phyloP scores from a whole-genome alignment of 2,329 filamentous ascomycete species.

The Fusarium sp. region DNA sequence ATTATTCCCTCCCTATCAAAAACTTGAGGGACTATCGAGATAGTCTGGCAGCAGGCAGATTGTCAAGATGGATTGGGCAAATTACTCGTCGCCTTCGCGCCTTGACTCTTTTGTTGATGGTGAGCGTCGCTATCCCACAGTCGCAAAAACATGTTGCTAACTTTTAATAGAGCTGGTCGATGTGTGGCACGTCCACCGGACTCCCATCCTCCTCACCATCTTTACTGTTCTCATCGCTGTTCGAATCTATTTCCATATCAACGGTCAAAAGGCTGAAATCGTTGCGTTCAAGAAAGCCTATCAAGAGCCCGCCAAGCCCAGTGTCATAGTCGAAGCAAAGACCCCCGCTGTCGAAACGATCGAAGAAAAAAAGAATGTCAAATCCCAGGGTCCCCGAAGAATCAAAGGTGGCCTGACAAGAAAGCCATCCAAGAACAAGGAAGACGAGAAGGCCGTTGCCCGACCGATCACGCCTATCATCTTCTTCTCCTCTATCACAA shows the following conservation, averaged over 20 bases:
- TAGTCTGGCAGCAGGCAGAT: conserved; percentile 20
- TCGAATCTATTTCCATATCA: conserved; percentile 55
- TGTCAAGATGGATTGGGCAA: conserved; percentile 41
- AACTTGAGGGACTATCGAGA: background rate
- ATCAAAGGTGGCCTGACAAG: conserved; percentile 57
- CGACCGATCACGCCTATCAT: conserved; percentile 75
- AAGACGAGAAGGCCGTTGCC: conserved; percentile 45
- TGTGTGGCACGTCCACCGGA: conserved; percentile 58
- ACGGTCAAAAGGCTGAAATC: conserved; percentile 48
- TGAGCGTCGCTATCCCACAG: conserved; percentile 14
- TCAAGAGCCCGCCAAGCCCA: conserved; percentile 35
- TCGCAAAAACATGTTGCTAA: conserved; percentile 19
- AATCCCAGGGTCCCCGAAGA: conserved; percentile 56
- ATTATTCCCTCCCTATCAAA: conserved; percentile 4
- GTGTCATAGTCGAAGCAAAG: conserved; percentile 25
- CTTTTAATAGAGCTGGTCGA: conserved; percentile 50
- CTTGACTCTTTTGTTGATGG: conserved; percentile 41
- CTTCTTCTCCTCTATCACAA: conserved; percentile 91
- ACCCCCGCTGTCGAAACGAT: conserved; percentile 32
- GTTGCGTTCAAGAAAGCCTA: conserved; percentile 52
- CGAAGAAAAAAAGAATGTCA: conserved; percentile 43
- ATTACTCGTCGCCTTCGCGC: conserved; percentile 39
- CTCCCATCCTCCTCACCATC: conserved; percentile 53
- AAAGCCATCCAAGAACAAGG: conserved; percentile 42
- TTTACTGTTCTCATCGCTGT: conserved; percentile 52